Conservation (phyloP, 345 rosid species). For the Boechera retrofracta region DNA sequence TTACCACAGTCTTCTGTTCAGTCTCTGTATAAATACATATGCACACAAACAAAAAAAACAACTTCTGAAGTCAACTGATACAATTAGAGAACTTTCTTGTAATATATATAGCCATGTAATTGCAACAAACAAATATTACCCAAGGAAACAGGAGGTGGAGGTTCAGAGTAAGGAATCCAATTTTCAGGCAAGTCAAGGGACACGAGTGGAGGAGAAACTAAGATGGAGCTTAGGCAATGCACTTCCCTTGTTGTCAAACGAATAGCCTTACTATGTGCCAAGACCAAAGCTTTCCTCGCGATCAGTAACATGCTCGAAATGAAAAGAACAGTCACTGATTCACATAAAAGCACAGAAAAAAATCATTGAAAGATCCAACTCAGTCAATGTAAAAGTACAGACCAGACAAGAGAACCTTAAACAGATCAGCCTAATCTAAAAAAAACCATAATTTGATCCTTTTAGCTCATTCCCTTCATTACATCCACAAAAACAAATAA, state of each 20-base stretch:
- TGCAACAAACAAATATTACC: constrained; percentile 43
- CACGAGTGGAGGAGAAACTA: constrained; percentile 75
- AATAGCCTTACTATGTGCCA: constrained; percentile 28
- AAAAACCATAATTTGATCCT: constrained; percentile 11
- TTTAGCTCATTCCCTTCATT: constrained; percentile 13
- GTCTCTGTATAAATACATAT: constrained; percentile 47
- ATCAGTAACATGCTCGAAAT: constrained; percentile 35
- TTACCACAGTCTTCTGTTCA: constrained; percentile 54
- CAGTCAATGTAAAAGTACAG: background rate
- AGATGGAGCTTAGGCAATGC: constrained; percentile 48
- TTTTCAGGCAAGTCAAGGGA: constrained; percentile 77
- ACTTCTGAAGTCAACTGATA: constrained; percentile 11
- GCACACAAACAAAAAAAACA: background rate
- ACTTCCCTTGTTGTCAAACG: constrained; percentile 39
- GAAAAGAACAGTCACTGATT: constrained; percentile 20
- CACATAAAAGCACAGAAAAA: constrained; percentile 6
- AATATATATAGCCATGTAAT: background rate
- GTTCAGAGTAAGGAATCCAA: constrained; percentile 51
- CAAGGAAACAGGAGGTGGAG: constrained; percentile 31
- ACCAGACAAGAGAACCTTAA: constrained; percentile 17
- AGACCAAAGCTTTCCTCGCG: constrained; percentile 45
- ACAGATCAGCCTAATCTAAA: background rate
- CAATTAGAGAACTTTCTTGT: constrained; percentile 6
- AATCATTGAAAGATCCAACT: constrained; percentile 12
- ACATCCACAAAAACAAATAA: constrained; percentile 26